A percentile compares a stretch with the other conserved stretches of the same genome.
These are phyloP conservation scores for Monosporascus sp. DNA, from an alignment of 2,329 filamentous ascomycete species.

Conservation along the genomic window DNA sequence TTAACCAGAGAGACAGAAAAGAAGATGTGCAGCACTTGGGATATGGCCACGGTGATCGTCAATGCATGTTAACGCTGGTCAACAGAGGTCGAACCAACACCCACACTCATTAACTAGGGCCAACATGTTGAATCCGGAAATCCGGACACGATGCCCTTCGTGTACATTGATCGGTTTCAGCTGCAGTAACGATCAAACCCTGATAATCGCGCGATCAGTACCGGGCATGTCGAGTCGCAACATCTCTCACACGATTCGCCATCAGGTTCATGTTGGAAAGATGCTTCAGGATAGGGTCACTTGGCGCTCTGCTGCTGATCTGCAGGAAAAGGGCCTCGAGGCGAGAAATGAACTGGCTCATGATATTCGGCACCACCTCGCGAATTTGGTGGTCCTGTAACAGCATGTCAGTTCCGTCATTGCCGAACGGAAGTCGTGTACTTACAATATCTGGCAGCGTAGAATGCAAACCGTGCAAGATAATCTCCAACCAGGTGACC, in stretches of 20 bases:
- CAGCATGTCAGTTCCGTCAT: slow-evolving; percentile 19
- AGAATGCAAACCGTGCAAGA: slow-evolving; percentile 48
- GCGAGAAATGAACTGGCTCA: slow-evolving; percentile 45
- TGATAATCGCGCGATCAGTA: slow-evolving; percentile 10
- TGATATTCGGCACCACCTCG: slow-evolving; percentile 52
- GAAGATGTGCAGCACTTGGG: background rate
- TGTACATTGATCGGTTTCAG: background rate
- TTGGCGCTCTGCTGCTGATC: slow-evolving; percentile 41
- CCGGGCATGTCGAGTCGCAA: slow-evolving; percentile 11
- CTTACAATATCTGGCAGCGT: slow-evolving; percentile 46
- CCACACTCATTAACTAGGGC: background rate
- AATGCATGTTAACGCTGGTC: background rate
- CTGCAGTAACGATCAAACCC: no score
- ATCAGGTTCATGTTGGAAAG: slow-evolving; percentile 38
- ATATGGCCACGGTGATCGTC: background rate
- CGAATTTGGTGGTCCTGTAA: slow-evolving; percentile 47
- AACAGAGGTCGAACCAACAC: background rate
- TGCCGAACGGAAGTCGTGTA: slow-evolving; percentile 13
- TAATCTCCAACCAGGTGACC: slow-evolving; percentile 55
- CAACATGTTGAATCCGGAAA: background rate
- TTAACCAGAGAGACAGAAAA: background rate
- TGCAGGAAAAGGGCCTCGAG: slow-evolving; percentile 48
- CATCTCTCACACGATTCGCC: slow-evolving; percentile 19
- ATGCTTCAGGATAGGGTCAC: slow-evolving; percentile 42
- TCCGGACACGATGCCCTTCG: background rate